These are phyloP conservation scores for Solanum pimpinellifolium DNA, from an alignment of 257 asterid genomes.

Conservation along the genomic window DNA sequence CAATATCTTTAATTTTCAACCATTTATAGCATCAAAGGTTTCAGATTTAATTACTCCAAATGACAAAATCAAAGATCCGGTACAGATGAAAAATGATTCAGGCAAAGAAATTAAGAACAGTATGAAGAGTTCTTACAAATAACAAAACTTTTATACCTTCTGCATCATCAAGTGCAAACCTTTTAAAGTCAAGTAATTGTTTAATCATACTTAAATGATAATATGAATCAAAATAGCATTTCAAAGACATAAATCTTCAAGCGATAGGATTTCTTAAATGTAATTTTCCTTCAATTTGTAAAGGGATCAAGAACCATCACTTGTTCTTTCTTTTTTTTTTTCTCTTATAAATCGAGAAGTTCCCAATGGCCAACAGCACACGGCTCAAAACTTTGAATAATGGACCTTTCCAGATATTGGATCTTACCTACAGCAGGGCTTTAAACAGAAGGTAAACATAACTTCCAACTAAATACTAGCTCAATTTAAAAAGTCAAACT, in stretches of 20 bases:
- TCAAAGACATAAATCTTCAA: background rate
- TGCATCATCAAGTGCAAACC: background rate
- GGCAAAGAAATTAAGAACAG: background rate
- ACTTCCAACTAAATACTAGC: background rate
- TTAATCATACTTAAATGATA: background rate
- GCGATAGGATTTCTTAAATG: background rate
- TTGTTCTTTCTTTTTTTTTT: background rate
- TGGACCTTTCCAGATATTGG: background rate
- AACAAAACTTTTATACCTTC: background rate
- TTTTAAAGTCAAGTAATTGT: background rate
- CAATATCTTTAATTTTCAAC: background rate
- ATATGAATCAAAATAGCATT: background rate
- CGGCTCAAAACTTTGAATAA: background rate
- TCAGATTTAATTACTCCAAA: background rate
- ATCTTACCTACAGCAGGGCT: background rate
- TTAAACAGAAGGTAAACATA: background rate
- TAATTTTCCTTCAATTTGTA: background rate
- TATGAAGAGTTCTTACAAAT: background rate
- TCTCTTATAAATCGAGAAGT: background rate
- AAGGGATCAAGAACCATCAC: background rate
- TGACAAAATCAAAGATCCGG: background rate
- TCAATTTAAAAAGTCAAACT: background rate
- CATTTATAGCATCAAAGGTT: background rate
- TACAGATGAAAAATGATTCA: background rate
- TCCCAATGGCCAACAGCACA: background rate